phyloP scores from a whole-genome alignment of 805 yeast genomes.

The Lipomyces sp. region DNA sequence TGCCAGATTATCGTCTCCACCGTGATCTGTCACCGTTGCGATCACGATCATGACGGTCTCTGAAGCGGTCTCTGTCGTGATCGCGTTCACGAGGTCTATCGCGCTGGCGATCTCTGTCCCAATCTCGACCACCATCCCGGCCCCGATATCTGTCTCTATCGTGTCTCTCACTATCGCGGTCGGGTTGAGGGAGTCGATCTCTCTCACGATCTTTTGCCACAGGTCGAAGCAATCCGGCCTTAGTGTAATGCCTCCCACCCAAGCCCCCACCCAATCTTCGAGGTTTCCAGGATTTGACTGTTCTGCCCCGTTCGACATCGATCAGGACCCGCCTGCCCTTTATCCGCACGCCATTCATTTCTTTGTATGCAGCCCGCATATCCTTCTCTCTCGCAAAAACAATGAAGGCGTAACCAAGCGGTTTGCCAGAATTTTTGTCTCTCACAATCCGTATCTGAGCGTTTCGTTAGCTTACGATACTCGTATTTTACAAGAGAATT shows the following conservation, averaged over 20 bases:
- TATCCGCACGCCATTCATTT: constrained; percentile 58
- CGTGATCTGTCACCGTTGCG: constrained; percentile 28
- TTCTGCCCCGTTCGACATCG: constrained; percentile 50
- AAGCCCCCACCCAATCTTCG: constrained; percentile 80
- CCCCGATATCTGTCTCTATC: constrained; percentile 32
- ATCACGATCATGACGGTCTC: constrained; percentile 31
- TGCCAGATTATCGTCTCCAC: constrained; percentile 18
- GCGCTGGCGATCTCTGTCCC: constrained; percentile 24
- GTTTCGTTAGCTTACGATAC: background rate
- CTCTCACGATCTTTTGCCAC: constrained; percentile 24
- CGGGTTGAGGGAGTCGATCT: constrained; percentile 20
- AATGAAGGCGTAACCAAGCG: constrained; percentile 85
- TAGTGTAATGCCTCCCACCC: constrained; percentile 79
- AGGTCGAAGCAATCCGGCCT: constrained; percentile 39
- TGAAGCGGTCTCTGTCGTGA: constrained; percentile 18
- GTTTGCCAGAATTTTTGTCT: constrained; percentile 56
- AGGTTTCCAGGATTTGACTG: constrained; percentile 49
- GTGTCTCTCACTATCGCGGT: constrained; percentile 41
- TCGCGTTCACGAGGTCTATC: constrained; percentile 18
- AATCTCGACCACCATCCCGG: constrained; percentile 24
- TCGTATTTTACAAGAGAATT: background rate
- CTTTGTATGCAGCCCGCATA: constrained; percentile 65
- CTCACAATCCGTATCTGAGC: constrained; percentile 57
- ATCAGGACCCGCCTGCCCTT: constrained; percentile 56
- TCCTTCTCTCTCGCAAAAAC: constrained; percentile 66